phyloP scores from a whole-genome alignment of 129 eudicot species.

The Erigeron canadensis region DNA sequence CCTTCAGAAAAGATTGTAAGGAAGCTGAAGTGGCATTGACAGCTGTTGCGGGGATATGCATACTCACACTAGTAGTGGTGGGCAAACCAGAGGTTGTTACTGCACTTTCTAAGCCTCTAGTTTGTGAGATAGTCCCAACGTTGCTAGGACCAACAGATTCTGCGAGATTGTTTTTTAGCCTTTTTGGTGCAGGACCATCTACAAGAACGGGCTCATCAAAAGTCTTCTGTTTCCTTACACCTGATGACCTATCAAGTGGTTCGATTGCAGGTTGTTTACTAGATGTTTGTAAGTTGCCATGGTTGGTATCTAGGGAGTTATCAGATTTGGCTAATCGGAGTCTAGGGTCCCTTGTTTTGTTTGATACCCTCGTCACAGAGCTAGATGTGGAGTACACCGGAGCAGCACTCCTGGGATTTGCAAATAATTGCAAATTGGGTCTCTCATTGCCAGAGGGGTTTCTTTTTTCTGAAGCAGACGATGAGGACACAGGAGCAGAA shows the following conservation, averaged over 20 bases:
- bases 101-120: conserved; percentile 37
- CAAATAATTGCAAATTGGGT: conserved; percentile 36
- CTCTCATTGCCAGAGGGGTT: conserved; percentile 33
- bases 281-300: conserved; percentile 31
- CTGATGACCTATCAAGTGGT: conserved; percentile 33
- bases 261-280: conserved; percentile 37
- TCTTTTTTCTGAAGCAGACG: conserved; percentile 16
- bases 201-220: conserved; percentile 42
- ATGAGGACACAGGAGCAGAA: conserved; percentile 20
- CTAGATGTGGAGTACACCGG: conserved; percentile 41
- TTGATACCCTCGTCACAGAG: conserved; percentile 42
- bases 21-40: conserved; percentile 47
- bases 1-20: conserved; percentile 68
- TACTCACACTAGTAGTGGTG: conserved; percentile 27
- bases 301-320: conserved; percentile 33
- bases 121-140: conserved; percentile 35
- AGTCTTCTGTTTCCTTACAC: conserved; percentile 54
- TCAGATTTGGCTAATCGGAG: conserved; percentile 57
- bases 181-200: conserved; percentile 69
- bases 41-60: conserved; percentile 39
- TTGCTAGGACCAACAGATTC: conserved; percentile 29
- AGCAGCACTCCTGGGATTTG: conserved; percentile 32
- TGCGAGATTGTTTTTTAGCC: conserved; percentile 38
- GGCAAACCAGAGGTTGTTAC: conserved; percentile 27
- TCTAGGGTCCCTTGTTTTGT: conserved; percentile 83